Conservation (phyloP, 805 yeast species). For the Yarrowia sp. region DNA sequence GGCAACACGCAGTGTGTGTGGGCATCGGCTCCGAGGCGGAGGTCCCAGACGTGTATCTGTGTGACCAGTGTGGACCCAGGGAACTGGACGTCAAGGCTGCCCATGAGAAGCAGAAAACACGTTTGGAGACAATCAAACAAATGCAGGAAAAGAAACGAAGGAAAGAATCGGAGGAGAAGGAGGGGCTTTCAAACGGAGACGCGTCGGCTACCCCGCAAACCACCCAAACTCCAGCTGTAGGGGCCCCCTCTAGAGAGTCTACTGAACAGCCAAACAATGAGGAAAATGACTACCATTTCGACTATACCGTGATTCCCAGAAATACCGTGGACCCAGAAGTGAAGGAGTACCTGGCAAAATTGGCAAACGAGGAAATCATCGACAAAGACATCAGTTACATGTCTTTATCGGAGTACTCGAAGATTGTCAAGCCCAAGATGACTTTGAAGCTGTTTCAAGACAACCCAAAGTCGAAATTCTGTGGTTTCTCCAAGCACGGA, state of each 20-base stretch:
- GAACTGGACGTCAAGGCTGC: conserved; percentile 56
- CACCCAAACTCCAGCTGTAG: conserved; percentile 12
- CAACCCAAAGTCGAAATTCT: conserved; percentile 59
- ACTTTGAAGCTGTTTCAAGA: conserved; percentile 68
- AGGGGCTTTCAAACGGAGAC: conserved; percentile 19
- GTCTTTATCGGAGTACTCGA: conserved; percentile 17
- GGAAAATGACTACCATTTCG: conserved; percentile 33
- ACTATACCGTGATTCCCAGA: conserved; percentile 29
- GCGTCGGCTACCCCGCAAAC: conserved; percentile 27
- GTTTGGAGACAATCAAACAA: conserved; percentile 39
- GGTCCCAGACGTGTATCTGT: conserved; percentile 82
- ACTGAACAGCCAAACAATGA: conserved; percentile 34
- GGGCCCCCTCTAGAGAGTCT: conserved; percentile 19
- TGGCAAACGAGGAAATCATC: conserved; percentile 24
- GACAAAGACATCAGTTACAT: conserved; percentile 42
- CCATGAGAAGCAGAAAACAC: conserved; percentile 52
- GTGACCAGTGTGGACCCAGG: conserved; percentile 73
- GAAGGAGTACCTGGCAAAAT: conserved; percentile 10
- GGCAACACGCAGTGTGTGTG: conserved; percentile 97
- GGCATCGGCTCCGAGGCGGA: conserved; percentile 72
- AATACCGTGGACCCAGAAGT: conserved; percentile 18
- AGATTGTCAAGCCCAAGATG: conserved; percentile 49
- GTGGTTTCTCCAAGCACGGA: conserved; percentile 75
- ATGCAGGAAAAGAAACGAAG: conserved; percentile 27
- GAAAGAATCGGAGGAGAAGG: conserved; percentile 36